Conservation (phyloP, 768 basidiomycete genomes). For the Panellus pusillus region DNA sequence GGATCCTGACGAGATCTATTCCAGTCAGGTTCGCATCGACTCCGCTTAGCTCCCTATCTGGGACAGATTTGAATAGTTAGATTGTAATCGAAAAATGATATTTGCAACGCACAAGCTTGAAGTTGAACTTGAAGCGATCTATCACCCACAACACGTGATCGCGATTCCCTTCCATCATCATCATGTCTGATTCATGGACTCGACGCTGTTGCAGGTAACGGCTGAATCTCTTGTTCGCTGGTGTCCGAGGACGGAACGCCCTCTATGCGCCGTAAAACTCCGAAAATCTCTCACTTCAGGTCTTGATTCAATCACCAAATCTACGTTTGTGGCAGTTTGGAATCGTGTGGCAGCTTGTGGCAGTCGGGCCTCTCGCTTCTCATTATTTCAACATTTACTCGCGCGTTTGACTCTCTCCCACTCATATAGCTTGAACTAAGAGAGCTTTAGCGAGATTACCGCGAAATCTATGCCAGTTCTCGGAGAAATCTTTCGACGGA, state of each 20-base stretch:
- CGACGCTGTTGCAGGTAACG: slow-evolving; percentile 9
- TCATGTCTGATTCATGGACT: background rate
- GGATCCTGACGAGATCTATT: too few relatives aligned
- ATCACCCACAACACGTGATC: background rate
- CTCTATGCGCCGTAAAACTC: too few relatives aligned
- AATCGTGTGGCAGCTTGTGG: too few relatives aligned
- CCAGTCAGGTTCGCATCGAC: too few relatives aligned
- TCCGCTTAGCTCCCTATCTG: too few relatives aligned
- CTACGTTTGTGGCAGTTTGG: slow-evolving; percentile 2
- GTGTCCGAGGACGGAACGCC: background rate
- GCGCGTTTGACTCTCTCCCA: background rate
- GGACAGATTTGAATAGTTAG: too few relatives aligned
- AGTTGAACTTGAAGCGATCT: too few relatives aligned
- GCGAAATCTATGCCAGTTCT: slow-evolving; percentile 39
- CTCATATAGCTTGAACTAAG: background rate
- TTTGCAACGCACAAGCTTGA: too few relatives aligned
- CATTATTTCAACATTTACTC: slow-evolving; percentile 17
- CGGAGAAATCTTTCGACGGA: slow-evolving; percentile 29
- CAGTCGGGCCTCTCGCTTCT: background rate
- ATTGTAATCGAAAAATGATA: too few relatives aligned
- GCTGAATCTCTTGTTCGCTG: slow-evolving; percentile 16
- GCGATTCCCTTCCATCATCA: background rate
- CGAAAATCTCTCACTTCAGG: background rate
- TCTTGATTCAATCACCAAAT: too few relatives aligned
- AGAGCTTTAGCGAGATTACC: slow-evolving; percentile 30